Base-by-base conservation (phyloP, 116 monocot genomes). In the Trichopus zeylanicus region DNA sequence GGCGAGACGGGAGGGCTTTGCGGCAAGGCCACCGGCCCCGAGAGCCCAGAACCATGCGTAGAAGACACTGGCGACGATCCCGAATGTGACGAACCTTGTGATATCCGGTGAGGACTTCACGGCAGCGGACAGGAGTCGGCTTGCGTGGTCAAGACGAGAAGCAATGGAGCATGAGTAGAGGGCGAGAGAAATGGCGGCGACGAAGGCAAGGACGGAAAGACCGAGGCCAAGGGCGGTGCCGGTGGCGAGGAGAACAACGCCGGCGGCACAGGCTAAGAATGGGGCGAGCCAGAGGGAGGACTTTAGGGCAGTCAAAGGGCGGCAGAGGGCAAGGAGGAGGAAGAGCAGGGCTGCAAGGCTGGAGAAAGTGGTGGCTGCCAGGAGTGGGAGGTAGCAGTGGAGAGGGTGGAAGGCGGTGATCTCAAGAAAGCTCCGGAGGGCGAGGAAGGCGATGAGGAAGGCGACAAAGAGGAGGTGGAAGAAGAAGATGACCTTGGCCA, bases 141-240 rank as follows among this genome's bases (percentile, higher is more conserved):
- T 21, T 22, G 81, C 75, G 26, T 83, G 53, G n/a, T 33, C 29
- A 6, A 83, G 51, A 6, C 87, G 72, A 0, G 68, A 62, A 0
- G 48, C 48, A 51, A 72, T 62, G 87, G 87, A 92, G 63, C 92
- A 92, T 12, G 63, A 56, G 46, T 92, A 92, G 30, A 87, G 70
- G 7, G 75, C 59, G 61, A 59, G 56, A 2, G 52, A 26, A 11
- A 81, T 8, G 7, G 71, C 58, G 1, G 70, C 3, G 5, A 55
- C 21, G 46, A 87, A 31, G 21, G 60, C 26, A 28, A 68, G 8
- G 7, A 48, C 34, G 5, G 66, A 78, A 16, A 75, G 30, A 0
- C 64, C 76, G 20, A 84, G 73, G 47, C 64, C 62, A 27, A 24
- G 19, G 19, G 34, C 68, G 19, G 53, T 60, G 42, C 70, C 78